phyloP scores from a whole-genome alignment of 2,329 filamentous ascomycete species.

The Phaeosphaeria sp. region DNA sequence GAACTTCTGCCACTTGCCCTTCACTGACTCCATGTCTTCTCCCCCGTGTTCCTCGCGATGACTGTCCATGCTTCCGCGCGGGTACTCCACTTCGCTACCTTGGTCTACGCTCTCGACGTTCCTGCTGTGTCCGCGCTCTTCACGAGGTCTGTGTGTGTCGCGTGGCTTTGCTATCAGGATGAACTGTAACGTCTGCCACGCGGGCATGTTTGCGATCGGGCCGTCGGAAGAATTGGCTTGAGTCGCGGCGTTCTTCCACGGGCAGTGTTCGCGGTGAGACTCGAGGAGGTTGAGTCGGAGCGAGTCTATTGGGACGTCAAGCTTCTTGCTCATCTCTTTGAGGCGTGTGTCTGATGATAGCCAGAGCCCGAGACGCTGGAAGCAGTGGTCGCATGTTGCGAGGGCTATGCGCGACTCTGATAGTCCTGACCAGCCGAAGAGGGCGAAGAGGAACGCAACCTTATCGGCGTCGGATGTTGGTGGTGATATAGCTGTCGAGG shows the following conservation, averaged over 20 bases:
- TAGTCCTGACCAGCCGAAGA: constrained; percentile 60
- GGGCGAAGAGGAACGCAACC: constrained; percentile 43
- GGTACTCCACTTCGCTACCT: constrained; percentile 29
- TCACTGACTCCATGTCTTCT: constrained; percentile 20
- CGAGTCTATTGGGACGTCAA: constrained; percentile 34
- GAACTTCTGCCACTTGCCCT: constrained; percentile 45
- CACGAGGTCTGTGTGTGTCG: background rate
- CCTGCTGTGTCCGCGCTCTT: constrained; percentile 8
- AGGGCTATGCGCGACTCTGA: constrained; percentile 72
- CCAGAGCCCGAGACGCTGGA: constrained; percentile 89
- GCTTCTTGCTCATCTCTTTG: constrained; percentile 43
- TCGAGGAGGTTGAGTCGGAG: constrained; percentile 47
- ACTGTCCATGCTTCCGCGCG: constrained; percentile 29
- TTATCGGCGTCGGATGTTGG: constrained; percentile 25
- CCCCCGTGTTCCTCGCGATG: constrained; percentile 19
- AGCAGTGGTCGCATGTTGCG: constrained; percentile 82
- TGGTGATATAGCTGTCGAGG: constrained; percentile 20
- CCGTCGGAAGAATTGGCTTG: constrained; percentile 42
- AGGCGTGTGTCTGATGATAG: constrained; percentile 66
- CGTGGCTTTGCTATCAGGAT: constrained; percentile 28
- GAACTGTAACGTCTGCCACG: constrained; percentile 45
- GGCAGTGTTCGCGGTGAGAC: constrained; percentile 50
- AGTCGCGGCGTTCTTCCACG: constrained; percentile 47
- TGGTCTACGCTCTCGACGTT: constrained; percentile 34
- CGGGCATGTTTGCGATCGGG: constrained; percentile 41